Percentiles rank a stretch among this genome's conserved stretches.
Conservation (phyloP, 441 rosid species). For the Gossypium laxum region DNA sequence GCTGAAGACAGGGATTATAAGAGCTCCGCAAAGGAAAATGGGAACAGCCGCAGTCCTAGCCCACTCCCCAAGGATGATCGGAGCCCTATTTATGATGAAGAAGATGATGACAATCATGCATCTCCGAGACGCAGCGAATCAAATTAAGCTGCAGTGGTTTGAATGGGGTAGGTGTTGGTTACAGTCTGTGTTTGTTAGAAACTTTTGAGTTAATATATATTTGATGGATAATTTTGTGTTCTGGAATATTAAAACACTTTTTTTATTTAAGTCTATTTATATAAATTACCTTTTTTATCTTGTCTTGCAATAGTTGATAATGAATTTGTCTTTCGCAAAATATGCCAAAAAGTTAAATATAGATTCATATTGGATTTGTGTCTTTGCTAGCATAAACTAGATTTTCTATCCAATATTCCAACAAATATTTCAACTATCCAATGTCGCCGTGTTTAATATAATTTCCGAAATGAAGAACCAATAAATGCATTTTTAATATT, state of each 20-base stretch:
- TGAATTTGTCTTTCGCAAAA: neutral
- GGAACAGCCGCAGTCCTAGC: conserved; percentile 12
- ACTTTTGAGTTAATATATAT: neutral
- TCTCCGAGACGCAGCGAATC: conserved; percentile 33
- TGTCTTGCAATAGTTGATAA: neutral
- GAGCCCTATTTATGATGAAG: conserved; percentile 21
- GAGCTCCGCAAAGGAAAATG: conserved; percentile 38
- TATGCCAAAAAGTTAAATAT: too few species aligned
- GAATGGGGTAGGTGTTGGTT: neutral
- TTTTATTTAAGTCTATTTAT: neutral
- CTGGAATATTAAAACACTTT: neutral
- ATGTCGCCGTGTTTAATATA: too few species aligned
- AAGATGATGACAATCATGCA: conserved; percentile 28
- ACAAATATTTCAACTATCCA: too few species aligned
- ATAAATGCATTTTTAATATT: too few species aligned
- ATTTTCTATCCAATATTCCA: too few species aligned
- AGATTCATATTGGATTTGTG: too few species aligned
- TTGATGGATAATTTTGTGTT: neutral
- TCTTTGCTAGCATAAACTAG: too few species aligned
- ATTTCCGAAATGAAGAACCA: too few species aligned
- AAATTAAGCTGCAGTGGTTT: neutral
- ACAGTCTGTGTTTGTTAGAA: neutral
- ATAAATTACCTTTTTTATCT: neutral
- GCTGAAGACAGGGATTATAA: conserved; percentile 20
- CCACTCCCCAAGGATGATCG: neutral